Evolutionary conservation across 75 land plant genomes (phyloP).

Genomic region (Isoetes taiwanensis): DNA sequence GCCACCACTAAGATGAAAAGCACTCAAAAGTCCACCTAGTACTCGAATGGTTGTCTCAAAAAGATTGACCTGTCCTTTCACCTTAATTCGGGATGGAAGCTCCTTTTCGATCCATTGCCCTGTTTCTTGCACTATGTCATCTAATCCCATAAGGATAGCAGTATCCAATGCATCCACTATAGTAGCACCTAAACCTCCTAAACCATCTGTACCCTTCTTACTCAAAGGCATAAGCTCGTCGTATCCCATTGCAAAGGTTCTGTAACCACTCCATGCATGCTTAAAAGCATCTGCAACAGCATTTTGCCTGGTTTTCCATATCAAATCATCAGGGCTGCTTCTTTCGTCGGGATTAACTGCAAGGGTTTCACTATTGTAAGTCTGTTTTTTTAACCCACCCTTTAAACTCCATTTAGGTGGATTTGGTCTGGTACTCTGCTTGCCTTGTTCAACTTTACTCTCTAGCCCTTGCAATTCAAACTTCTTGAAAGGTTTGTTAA

Average conservation of each 20-base stretch:
- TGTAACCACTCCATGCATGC: slow-evolving; percentile 97
- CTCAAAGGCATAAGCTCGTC: slow-evolving; percentile 86
- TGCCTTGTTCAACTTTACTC: not conserved
- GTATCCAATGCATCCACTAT: slow-evolving; percentile 90
- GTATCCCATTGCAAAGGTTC: slow-evolving; percentile 72
- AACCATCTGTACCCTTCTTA: slow-evolving; percentile 53
- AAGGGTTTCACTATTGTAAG: slow-evolving; percentile 1
- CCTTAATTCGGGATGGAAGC: slow-evolving; percentile 38
- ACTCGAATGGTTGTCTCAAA: slow-evolving; percentile 97
- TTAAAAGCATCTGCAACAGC: slow-evolving; percentile 71
- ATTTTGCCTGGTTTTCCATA: slow-evolving; percentile 55
- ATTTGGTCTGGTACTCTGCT: too few species aligned
- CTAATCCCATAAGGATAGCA: slow-evolving; percentile 86
- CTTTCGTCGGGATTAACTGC: slow-evolving; percentile 4
- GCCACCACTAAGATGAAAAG: slow-evolving; percentile 76
- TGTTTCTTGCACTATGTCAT: slow-evolving; percentile 68
- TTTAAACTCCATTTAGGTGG: too few species aligned
- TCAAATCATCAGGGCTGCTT: slow-evolving; percentile 4
- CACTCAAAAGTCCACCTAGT: slow-evolving; percentile 94
- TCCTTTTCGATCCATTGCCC: slow-evolving; percentile 74
- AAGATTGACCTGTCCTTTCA: slow-evolving; percentile 88
- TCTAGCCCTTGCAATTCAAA: too few species aligned
- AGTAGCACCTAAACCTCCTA: slow-evolving; percentile 96
- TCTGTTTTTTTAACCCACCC: not conserved
- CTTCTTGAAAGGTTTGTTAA: slow-evolving; percentile 8